A percentile compares a stretch with the other conserved stretches of the same genome.
phyloP scores from a whole-genome alignment of 768 basidiomycete species.

The Termitomyces heimii region DNA sequence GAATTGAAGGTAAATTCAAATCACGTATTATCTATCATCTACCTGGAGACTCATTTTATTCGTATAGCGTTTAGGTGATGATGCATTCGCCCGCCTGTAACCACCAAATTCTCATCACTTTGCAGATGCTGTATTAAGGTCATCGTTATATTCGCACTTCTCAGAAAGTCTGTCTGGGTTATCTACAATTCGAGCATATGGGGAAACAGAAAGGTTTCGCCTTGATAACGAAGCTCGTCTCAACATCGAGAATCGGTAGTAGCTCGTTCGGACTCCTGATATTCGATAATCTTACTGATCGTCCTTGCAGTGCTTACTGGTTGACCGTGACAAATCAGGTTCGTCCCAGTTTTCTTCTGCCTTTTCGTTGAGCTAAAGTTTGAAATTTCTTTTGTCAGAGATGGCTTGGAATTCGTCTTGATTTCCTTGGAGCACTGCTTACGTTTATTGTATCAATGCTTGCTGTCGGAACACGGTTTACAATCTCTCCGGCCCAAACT shows the following conservation, averaged over 20 bases:
- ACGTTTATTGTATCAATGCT: slow-evolving; percentile 79
- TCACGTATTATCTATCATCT: neutral
- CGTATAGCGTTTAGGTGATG: slow-evolving; percentile 47
- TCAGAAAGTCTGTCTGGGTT: slow-evolving; percentile 86
- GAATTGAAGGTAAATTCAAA: slow-evolving; percentile 65
- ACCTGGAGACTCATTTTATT: neutral
- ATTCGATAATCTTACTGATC: neutral
- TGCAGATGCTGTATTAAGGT: slow-evolving; percentile 80
- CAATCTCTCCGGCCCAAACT: slow-evolving; percentile 74
- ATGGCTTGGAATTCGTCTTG: slow-evolving; percentile 89
- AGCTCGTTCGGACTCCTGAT: neutral
- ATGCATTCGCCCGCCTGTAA: slow-evolving; percentile 8
- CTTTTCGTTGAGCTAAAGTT: neutral
- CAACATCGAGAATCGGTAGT: slow-evolving; percentile 77
- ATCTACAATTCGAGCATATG: slow-evolving; percentile 85
- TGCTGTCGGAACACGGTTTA: slow-evolving; percentile 66
- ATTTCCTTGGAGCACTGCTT: slow-evolving; percentile 67
- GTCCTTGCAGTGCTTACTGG: slow-evolving; percentile 64
- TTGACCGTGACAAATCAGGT: slow-evolving; percentile 80
- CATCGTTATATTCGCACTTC: slow-evolving; percentile 87
- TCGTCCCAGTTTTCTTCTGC: neutral
- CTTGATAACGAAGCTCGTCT: slow-evolving; percentile 69
- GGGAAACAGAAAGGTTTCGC: slow-evolving; percentile 70
- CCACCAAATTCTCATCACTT: neutral
- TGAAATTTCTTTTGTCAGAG: slow-evolving; percentile 36